Percentiles rank a stretch among this genome's conserved stretches.
phyloP scores from a whole-genome alignment of 768 basidiomycete genomes.

The Lactarius deliciosus region DNA sequence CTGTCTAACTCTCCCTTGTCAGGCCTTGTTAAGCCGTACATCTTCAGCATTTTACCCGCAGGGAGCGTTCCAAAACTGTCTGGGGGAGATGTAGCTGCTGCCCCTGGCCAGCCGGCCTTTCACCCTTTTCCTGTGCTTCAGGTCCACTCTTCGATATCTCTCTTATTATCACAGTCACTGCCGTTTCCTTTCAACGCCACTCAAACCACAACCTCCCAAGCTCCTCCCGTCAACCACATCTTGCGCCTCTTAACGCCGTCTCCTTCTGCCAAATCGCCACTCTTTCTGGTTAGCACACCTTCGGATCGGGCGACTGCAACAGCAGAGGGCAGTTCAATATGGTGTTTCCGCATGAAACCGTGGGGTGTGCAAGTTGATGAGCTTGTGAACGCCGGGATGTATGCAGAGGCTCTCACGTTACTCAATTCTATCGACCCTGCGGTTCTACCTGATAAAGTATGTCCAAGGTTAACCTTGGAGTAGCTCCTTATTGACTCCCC shows the following conservation, averaged over 20 bases:
- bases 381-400: constrained; percentile 63
- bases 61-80: constrained; percentile 50
- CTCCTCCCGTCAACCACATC: constrained; percentile 42
- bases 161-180: constrained; percentile 58
- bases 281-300: constrained; percentile 70
- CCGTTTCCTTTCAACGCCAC: constrained; percentile 56
- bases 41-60: constrained; percentile 71
- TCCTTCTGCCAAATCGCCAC: constrained; percentile 50
- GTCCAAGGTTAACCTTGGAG: background rate
- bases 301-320: constrained; percentile 64
- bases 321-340: constrained; percentile 74
- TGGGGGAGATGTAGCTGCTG: constrained; percentile 30
- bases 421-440: constrained; percentile 66
- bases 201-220: constrained; percentile 33
- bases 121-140: constrained; percentile 62
- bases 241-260: constrained; percentile 67
- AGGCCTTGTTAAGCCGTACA: constrained; percentile 77
- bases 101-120: constrained; percentile 39
- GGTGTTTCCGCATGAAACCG: constrained; percentile 67
- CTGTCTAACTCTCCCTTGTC: constrained; percentile 18
- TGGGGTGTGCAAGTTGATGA: constrained; percentile 87
- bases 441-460: constrained; percentile 63
- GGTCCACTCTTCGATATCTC: constrained; percentile 68
- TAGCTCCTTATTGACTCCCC: background rate
- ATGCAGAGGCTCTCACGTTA: constrained; percentile 77